Percentiles rank a stretch among this genome's conserved stretches.
phyloP scores from a whole-genome alignment of 768 basidiomycete genomes.

The Mycena vitilis region DNA sequence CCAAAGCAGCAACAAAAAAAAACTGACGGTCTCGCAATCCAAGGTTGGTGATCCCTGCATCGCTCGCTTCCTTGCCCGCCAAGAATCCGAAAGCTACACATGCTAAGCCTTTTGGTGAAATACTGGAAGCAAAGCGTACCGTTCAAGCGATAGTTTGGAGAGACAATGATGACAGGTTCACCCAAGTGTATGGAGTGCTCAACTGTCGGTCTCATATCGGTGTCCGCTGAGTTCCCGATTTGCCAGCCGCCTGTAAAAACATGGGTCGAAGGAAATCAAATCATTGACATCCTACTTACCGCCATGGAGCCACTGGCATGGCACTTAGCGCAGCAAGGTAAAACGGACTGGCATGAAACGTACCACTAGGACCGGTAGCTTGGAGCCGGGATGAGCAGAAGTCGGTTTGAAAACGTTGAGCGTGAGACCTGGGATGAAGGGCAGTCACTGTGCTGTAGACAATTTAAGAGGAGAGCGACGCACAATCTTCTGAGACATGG shows the following conservation, averaged over 20 bases:
- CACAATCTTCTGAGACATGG: slow-evolving; percentile 27
- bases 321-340: too few species aligned
- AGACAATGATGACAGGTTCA: slow-evolving; percentile 52
- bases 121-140: not conserved
- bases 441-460: not conserved
- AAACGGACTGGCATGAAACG: not conserved
- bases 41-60: slow-evolving; percentile 56
- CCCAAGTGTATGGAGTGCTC: slow-evolving; percentile 44
- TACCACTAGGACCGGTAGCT: slow-evolving; percentile 29
- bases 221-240: slow-evolving; percentile 40
- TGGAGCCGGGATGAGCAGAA: not conserved
- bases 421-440: slow-evolving; percentile 12
- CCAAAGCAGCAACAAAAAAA: too few species aligned
- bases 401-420: slow-evolving; percentile 25
- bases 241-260: slow-evolving; percentile 47
- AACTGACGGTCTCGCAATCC: slow-evolving; percentile 63
- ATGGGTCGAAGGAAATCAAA: too few species aligned
- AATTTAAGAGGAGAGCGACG: not conserved
- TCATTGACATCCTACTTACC: slow-evolving; percentile 28
- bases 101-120: slow-evolving; percentile 25
- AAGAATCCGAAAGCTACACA: slow-evolving; percentile 50
- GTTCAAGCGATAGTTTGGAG: slow-evolving; percentile 50
- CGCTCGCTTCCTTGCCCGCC: slow-evolving; percentile 50
- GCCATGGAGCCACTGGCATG: slow-evolving; percentile 47
- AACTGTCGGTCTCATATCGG: slow-evolving; percentile 43